Conservation (phyloP, 2,329 filamentous ascomycete genomes). For the Claviceps humidiphila region DNA sequence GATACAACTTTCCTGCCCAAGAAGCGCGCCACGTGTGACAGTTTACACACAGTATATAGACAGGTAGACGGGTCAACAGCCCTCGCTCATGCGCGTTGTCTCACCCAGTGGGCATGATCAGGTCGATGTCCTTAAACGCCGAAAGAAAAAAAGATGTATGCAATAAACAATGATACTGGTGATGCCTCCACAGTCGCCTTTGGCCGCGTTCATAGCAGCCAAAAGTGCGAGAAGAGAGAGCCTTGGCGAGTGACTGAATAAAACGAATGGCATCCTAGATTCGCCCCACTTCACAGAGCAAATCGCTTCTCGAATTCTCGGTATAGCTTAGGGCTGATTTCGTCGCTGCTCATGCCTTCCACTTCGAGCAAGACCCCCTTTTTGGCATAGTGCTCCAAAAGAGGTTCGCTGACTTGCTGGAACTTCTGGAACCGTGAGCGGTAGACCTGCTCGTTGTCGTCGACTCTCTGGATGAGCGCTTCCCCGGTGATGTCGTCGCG, state of each 20-base stretch:
- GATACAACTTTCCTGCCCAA: not conserved
- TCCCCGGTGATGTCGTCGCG: conserved; percentile 89
- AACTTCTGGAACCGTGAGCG: conserved; percentile 69
- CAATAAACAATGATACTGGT: not conserved
- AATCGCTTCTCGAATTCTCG: conserved; percentile 72
- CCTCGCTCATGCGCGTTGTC: not conserved
- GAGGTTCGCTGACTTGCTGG: conserved; percentile 68
- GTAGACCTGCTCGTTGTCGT: conserved; percentile 83
- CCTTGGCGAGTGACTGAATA: too few relatives aligned
- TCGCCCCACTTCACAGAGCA: conserved; percentile 10
- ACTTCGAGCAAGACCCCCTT: conserved; percentile 80
- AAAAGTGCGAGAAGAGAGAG: too few relatives aligned
- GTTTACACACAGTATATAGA: not conserved
- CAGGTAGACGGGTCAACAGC: too few relatives aligned
- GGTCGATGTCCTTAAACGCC: not conserved
- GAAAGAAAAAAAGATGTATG: not conserved
- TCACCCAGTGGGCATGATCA: not conserved
- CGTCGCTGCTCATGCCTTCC: conserved; percentile 78
- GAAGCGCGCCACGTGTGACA: not conserved
- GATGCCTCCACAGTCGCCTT: not conserved
- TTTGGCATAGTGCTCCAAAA: conserved; percentile 79
- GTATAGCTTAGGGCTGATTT: conserved; percentile 86
- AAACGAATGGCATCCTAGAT: not conserved
- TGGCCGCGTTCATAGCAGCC: not conserved
- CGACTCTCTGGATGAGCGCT: conserved; percentile 62